A percentile compares a stretch with the other conserved stretches of the same genome.
Evolutionary conservation across 768 basidiomycete genomes (phyloP).

Genomic region (Russula griseocarnosa): DNA sequence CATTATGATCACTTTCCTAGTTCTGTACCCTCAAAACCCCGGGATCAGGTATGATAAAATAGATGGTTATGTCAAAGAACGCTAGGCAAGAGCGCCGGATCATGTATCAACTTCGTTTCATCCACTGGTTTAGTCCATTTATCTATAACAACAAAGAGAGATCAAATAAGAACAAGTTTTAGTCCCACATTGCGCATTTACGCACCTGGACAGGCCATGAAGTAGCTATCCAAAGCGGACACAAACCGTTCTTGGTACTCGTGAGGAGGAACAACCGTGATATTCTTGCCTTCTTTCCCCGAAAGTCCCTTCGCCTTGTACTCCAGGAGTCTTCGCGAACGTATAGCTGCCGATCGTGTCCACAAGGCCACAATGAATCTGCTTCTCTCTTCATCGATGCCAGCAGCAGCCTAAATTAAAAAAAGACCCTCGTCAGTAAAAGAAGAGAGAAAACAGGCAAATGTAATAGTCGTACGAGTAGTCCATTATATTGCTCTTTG

Average conservation of each 20-base stretch:
- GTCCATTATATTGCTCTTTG: constrained; percentile 79
- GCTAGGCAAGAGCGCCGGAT: constrained; percentile 34
- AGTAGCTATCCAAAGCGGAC: constrained; percentile 67
- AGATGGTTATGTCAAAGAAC: constrained; percentile 32
- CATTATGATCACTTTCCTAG: background rate
- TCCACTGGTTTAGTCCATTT: constrained; percentile 41
- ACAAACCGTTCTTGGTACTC: constrained; percentile 80
- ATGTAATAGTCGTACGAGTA: constrained; percentile 57
- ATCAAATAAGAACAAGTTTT: background rate
- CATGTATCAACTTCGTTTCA: constrained; percentile 32
- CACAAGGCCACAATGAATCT: constrained; percentile 74
- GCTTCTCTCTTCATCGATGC: constrained; percentile 60
- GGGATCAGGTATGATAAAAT: background rate
- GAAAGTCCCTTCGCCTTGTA: constrained; percentile 74
- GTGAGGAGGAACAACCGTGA: constrained; percentile 74
- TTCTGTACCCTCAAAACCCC: background rate
- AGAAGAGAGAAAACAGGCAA: no score
- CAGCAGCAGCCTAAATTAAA: constrained; percentile 56
- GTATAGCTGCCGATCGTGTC: constrained; percentile 87
- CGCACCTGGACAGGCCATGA: constrained; percentile 70
- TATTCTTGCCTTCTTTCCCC: constrained; percentile 57
- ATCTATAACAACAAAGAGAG: constrained; percentile 28
- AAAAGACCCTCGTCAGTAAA: constrained; percentile 1
- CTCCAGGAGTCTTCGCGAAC: constrained; percentile 78
- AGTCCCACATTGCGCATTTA: constrained; percentile 12